Base-by-base conservation (phyloP, 257 asterid genomes). In the Solanum chmielewskii region DNA sequence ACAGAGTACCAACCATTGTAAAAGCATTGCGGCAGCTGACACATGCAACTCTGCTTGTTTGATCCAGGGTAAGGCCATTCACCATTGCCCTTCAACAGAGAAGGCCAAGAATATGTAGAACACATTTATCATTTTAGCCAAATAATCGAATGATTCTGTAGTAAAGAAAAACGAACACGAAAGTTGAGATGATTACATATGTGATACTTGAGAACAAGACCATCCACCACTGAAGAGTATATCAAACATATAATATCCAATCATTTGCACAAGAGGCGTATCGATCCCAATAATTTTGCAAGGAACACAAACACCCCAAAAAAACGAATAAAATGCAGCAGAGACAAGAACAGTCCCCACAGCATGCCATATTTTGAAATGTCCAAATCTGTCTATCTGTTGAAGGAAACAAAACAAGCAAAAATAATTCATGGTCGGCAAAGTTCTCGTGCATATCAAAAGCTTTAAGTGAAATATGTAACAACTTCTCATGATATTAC, bases 371-470 rank as follows among this genome's bases (percentile, higher is more conserved):
- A 89, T 87, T 92, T 96, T 96, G 86, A 96, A 96, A 86, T 89
- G 93, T 69, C 98, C 97, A 73, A 90, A 96, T 88, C 98, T 96
- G 98, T 96, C 99, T 84, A 96, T 96, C 99, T 96, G 86, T 77
- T 87, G 86, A 62, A 31, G 3, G 66, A 3, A 62, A 23, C 11
- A 62, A 21, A 83, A 7, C 31, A 83, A 59, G 1, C 35, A 3
- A 20, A 35, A 20, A 2, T 4, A 84, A 18, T 31, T 16, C 60
- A 35, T 23, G 35, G 21, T 42, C 18, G 3, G 21, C 10, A 42
- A 33, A 3, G 6, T 39, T 37, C 33, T 5, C 11, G 0, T 12
- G 23, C 35, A 75, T 68, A 68, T 62, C 70, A n/a, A 62, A 62
- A 62, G 31, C 7, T 62, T 73, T 25, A 71, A 71, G 49, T 33